Conservation (phyloP, 352 stramenopile species). For the Phytophthora pseudosyringae region DNA sequence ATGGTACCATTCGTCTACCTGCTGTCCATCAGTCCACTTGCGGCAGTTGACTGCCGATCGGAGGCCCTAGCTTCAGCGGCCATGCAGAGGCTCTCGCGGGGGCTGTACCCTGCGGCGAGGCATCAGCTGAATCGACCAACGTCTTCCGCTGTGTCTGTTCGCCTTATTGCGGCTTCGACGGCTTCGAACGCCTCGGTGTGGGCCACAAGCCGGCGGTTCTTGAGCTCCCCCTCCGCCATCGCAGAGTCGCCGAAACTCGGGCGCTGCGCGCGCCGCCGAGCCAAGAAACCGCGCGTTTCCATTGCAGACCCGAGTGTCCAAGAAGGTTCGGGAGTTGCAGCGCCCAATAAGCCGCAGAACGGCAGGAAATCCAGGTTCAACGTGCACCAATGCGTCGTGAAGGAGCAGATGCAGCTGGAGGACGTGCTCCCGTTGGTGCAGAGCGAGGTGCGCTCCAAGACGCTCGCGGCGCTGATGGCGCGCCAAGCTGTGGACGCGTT, state of each 20-base stretch:
- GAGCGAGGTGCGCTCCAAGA: conserved; percentile 43
- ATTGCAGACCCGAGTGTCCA: neutral
- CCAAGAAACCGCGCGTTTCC: conserved; percentile 15
- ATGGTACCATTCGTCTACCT: neutral
- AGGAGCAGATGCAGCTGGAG: conserved; percentile 53
- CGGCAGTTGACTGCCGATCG: no score
- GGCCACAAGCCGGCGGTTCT: conserved; percentile 10
- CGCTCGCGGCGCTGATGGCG: conserved; percentile 29
- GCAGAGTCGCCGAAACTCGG: conserved; percentile 18
- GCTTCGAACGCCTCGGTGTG: neutral
- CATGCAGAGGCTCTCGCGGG: conserved; percentile 28
- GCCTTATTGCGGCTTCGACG: neutral
- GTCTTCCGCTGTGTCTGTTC: conserved; percentile 1
- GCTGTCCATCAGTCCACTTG: conserved; percentile 5
- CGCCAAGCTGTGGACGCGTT: conserved; percentile 74
- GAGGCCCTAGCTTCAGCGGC: neutral
- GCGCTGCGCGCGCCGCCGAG: conserved; percentile 16
- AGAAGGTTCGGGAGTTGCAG: neutral
- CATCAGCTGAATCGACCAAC: neutral
- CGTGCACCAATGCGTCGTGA: conserved; percentile 56
- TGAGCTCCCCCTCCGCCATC: conserved; percentile 1
- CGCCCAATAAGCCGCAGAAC: conserved; percentile 2
- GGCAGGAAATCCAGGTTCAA: conserved; percentile 31
- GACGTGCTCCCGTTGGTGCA: conserved; percentile 61
- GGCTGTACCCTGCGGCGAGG: conserved; percentile 8